Percentiles rank a stretch among this genome's conserved stretches.
Evolutionary conservation across 2,329 filamentous ascomycete genomes (phyloP).

Genomic region (Colletotrichum ledebouriae): DNA sequence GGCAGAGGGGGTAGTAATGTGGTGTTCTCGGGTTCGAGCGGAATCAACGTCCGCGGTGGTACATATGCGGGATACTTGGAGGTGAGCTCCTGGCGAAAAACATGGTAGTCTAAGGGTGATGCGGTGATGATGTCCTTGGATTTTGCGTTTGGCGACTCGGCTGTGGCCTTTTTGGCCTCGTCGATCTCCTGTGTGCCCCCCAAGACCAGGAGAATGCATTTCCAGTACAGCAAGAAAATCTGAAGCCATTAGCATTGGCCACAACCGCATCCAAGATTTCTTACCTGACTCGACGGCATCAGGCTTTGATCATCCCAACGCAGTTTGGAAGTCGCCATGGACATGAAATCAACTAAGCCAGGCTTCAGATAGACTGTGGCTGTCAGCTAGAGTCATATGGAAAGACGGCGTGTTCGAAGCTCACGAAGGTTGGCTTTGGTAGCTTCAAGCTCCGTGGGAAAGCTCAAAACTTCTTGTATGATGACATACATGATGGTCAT

Average conservation of each 20-base stretch:
- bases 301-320: conserved; percentile 78
- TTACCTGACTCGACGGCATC: conserved; percentile 74
- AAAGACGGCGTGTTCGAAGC: conserved; percentile 42
- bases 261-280: conserved; percentile 46
- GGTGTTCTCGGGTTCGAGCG: conserved; percentile 90
- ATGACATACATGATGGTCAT: conserved; percentile 74
- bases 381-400: conserved; percentile 42
- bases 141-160: conserved; percentile 70
- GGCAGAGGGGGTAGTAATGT: conserved; percentile 89
- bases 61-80: conserved; percentile 98
- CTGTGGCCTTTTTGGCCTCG: conserved; percentile 79
- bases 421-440: conserved; percentile 65
- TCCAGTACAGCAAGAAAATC: conserved; percentile 91
- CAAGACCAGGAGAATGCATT: conserved; percentile 87
- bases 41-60: conserved; percentile 84
- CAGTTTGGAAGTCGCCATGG: conserved; percentile 76
- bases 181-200: conserved; percentile 82
- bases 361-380: conserved; percentile 70
- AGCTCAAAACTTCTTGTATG: conserved; percentile 69
- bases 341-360: conserved; percentile 78
- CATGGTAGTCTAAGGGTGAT: conserved; percentile 94
- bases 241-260: conserved; percentile 51
- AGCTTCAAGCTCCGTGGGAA: conserved; percentile 61
- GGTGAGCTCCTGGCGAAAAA: conserved; percentile 95
- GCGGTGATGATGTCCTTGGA: conserved; percentile 88